These are phyloP conservation scores for Xanthoconium separans DNA, from an alignment of 1,284 basidiomycete genomes.

Conservation along the genomic window DNA sequence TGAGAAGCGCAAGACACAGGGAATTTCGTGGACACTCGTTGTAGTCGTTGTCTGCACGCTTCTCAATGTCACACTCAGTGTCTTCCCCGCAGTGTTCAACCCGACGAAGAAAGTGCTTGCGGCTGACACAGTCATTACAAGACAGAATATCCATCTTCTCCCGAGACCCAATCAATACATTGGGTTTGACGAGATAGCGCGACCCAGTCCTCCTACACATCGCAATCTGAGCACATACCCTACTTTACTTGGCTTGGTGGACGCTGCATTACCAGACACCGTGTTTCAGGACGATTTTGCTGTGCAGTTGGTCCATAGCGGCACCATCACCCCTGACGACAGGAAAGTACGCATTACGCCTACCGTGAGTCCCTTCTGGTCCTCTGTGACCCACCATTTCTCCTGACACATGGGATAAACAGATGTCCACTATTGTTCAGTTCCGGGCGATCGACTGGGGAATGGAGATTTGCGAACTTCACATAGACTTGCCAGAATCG, in stretches of 20 bases:
- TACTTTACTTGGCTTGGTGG: constrained; percentile 14
- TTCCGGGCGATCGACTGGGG: constrained; percentile 20
- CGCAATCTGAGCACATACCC: constrained; percentile 13
- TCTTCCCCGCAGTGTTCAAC: constrained; percentile 9
- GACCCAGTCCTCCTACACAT: constrained; percentile 6
- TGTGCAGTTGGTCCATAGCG: constrained; percentile 9
- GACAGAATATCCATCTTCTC: constrained; percentile 17
- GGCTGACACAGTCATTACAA: constrained; percentile 2
- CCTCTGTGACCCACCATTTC: too few species aligned
- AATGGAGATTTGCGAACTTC: constrained; percentile 19
- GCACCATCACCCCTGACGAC: constrained; percentile 17
- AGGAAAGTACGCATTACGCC: constrained; percentile 10
- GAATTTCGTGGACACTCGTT: constrained; percentile 14
- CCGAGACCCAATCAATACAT: constrained; percentile 16
- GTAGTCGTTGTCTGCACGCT: constrained; percentile 12
- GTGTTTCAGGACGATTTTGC: constrained; percentile 18
- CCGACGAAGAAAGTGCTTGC: neutral
- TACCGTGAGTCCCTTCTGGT: constrained; percentile 9
- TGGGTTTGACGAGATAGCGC: constrained; percentile 14
- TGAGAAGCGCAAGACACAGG: constrained; percentile 1
- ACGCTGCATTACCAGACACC: constrained; percentile 9
- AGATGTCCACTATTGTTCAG: constrained; percentile 17
- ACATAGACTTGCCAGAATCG: constrained; percentile 10
- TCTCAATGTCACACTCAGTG: constrained; percentile 12
- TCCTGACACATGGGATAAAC: neutral